phyloP scores from a whole-genome alignment of 2,329 filamentous ascomycete genomes.

The Fusarium palustre region DNA sequence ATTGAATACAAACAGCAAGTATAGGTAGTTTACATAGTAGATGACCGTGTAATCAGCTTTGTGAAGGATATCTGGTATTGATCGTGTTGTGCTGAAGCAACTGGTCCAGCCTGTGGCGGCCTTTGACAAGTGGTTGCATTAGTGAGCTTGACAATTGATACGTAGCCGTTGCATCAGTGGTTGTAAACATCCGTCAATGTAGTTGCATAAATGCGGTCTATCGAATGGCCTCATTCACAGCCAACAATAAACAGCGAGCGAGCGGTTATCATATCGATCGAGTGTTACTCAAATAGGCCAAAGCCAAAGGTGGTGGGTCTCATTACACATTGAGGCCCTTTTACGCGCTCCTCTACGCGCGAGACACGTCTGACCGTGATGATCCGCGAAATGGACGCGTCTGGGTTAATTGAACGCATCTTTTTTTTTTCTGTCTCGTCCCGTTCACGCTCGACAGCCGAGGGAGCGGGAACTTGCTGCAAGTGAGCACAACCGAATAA shows the following conservation, averaged over 20 bases:
- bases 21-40: neutral
- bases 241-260: conserved; percentile 10
- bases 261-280: neutral
- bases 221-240: conserved; percentile 12
- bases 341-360: conserved; percentile 40
- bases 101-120: conserved; percentile 20
- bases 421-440: conserved; percentile 17
- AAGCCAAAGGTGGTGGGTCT: conserved; percentile 14
- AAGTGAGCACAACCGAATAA: conserved; percentile 42
- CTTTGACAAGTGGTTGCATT: conserved; percentile 42
- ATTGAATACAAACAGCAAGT: neutral
- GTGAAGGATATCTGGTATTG: neutral
- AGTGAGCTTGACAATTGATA: conserved; percentile 29
- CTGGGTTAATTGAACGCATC: conserved; percentile 52
- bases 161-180: conserved; percentile 23
- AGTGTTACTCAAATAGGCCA: conserved; percentile 17
- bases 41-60: neutral
- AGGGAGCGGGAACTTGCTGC: conserved; percentile 26
- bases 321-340: conserved; percentile 11
- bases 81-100: conserved; percentile 20
- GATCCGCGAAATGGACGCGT: conserved; percentile 61
- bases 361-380: conserved; percentile 52
- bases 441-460: conserved; percentile 26
- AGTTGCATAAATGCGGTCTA: conserved; percentile 8
- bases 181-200: conserved; percentile 3